A percentile compares a stretch with the other conserved stretches of the same genome.
These are phyloP conservation scores for Setaria viridis DNA, from an alignment of 202 grass and related monocot genomes.

Conservation along the genomic window DNA sequence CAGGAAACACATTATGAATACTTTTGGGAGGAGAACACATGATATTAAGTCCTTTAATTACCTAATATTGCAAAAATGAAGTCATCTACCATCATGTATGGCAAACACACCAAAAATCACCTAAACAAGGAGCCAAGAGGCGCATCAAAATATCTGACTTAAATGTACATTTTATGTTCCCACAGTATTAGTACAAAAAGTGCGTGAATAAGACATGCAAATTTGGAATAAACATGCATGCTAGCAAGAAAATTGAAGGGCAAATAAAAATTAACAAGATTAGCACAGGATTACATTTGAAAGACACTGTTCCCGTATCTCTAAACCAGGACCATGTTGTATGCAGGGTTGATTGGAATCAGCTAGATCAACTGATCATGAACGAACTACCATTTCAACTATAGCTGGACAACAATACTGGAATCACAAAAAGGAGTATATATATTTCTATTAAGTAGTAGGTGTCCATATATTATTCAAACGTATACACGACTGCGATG, in stretches of 20 bases:
- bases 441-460: neutral
- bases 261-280: neutral
- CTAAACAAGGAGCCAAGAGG: neutral
- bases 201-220: neutral
- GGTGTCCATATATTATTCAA: slow-evolving; percentile 22
- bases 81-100: neutral
- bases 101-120: neutral
- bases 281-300: neutral
- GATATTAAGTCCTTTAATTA: neutral
- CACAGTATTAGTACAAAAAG: neutral
- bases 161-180: neutral
- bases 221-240: neutral
- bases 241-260: too few species aligned
- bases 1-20: neutral
- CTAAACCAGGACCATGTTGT: slow-evolving; percentile 12
- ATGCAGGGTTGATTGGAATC: neutral
- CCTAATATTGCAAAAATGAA: neutral
- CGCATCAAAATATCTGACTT: neutral
- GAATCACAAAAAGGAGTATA: neutral
- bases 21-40: neutral
- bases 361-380: neutral
- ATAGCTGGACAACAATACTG: neutral
- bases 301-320: neutral
- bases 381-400: neutral
- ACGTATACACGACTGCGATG: slow-evolving; percentile 25